Evolutionary conservation across 495 filamentous ascomycete genomes (phyloP).

Genomic region (Annulohypoxylon bovei): DNA sequence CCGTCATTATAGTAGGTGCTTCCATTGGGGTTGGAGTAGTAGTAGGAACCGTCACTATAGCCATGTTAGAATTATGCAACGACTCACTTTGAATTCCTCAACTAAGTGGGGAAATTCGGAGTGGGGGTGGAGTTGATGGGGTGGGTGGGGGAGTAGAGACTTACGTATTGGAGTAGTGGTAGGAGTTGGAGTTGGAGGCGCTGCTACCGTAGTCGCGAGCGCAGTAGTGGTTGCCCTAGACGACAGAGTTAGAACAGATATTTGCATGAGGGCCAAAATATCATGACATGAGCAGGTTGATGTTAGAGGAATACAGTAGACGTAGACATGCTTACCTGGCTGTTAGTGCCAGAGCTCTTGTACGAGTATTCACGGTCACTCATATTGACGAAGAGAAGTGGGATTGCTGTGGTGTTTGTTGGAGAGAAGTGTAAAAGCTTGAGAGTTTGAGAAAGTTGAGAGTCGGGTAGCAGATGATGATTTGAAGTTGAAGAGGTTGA

Average conservation of each 20-base stretch:
- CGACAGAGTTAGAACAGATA: slow-evolving; percentile 10
- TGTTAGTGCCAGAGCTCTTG: slow-evolving; percentile 57
- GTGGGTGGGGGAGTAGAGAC: slow-evolving; percentile 16
- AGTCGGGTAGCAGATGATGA: not conserved
- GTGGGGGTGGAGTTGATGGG: no score
- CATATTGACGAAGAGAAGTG: slow-evolving; percentile 26
- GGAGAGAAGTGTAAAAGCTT: not conserved
- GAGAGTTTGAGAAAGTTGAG: not conserved
- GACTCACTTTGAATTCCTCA: not conserved
- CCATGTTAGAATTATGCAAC: not conserved
- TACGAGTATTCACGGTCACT: slow-evolving; percentile 52
- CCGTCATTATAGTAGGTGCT: slow-evolving; percentile 60
- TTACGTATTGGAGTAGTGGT: slow-evolving; percentile 66
- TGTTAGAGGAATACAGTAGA: not conserved
- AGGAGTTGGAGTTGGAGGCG: slow-evolving; percentile 60
- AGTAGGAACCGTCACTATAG: slow-evolving; percentile 64
- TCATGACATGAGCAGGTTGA: not conserved
- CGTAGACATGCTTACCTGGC: slow-evolving; percentile 43
- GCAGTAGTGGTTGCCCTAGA: slow-evolving; percentile 65
- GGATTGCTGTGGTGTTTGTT: not conserved
- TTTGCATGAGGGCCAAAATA: not conserved
- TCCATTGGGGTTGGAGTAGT: slow-evolving; percentile 67
- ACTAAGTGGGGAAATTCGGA: not conserved
- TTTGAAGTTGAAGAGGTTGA: not conserved
- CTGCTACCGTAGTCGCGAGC: slow-evolving; percentile 61